Conservation (phyloP, 371 early-diverging fungal species). For the Mucor plumbeus region DNA sequence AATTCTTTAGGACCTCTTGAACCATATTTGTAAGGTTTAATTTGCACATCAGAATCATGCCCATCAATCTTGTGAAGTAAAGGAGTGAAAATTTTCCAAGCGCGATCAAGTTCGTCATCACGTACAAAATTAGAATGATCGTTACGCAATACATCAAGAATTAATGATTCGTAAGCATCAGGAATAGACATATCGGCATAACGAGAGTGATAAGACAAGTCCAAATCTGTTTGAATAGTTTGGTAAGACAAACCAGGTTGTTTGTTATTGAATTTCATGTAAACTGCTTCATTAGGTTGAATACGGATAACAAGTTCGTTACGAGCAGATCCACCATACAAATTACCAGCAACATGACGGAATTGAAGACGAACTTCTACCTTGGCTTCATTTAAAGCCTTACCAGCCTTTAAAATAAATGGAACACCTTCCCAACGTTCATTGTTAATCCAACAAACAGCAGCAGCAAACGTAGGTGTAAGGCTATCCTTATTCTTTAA, state of each 20-base stretch:
- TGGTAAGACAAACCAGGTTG: slow-evolving; percentile 78
- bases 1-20: slow-evolving; percentile 86
- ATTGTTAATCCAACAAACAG: slow-evolving; percentile 86
- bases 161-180: slow-evolving; percentile 95
- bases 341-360: slow-evolving; percentile 80
- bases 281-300: slow-evolving; percentile 96
- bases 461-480: slow-evolving; percentile 94
- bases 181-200: slow-evolving; percentile 89
- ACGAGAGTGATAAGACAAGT: slow-evolving; percentile 87
- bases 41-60: slow-evolving; percentile 57
- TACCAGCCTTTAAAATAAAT: slow-evolving; percentile 95
- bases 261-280: slow-evolving; percentile 96
- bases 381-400: slow-evolving; percentile 93
- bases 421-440: slow-evolving; percentile 98
- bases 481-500: slow-evolving; percentile 78
- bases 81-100: slow-evolving; percentile 98
- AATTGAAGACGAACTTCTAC: slow-evolving; percentile 96
- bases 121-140: slow-evolving; percentile 98
- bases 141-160: slow-evolving; percentile 88
- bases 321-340: slow-evolving; percentile 76
- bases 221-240: slow-evolving; percentile 86
- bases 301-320: slow-evolving; percentile 97
- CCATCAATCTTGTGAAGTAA: slow-evolving; percentile 88
- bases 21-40: slow-evolving; percentile 85
- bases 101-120: slow-evolving; percentile 93